Base-by-base conservation (phyloP, 2,329 filamentous ascomycete species). In the Fusarium beomiforme region DNA sequence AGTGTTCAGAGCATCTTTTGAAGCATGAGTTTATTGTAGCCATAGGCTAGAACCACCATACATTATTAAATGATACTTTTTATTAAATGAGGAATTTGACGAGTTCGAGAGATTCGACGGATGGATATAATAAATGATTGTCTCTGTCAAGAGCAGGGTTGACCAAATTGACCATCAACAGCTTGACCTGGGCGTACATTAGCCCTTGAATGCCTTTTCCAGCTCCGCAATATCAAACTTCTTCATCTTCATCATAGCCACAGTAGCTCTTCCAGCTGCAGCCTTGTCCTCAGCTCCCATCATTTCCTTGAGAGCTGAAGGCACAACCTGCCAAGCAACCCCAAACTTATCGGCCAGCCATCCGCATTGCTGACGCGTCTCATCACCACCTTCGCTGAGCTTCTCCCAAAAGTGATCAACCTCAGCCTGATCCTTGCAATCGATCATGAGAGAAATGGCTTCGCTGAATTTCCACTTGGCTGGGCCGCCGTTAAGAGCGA, bases 321-420 rank as follows among this genome's bases (percentile, higher is more conserved):
- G 84, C 43, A 83, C 75, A 36, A 86, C 77, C 78, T 87, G 85
- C 85, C 85, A 86, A 16, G 76, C 70, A 14, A 86, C 75, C 6
- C 85, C 85, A 70, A 80, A 86, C 75, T 79, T 81, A 70, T 86
- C 84, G 8, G 73, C 77, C 43, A 85, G 47, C 85, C 84, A 86
- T 6, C 84, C 83, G 67, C 85, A 85, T 60, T 79, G 74, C 71
- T 81, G 78, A 58, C 77, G 78, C 11, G 74, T 66, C 64, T 74
- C 72, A 51, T 83, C 80, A 3, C 81, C 83, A 6, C 81, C 83
- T 51, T 82, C 80, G 12, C 77, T 66, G 29, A 86, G 78, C 75
- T 78, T 82, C 16, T 78, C 79, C 83, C 83, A 86, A 73, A 82
- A 85, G 68, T 84, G 79, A 63, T 86, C 84, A 24, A 86, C 77